Evolutionary conservation across 768 basidiomycete genomes (phyloP).

Genomic region (Boletellus ananiceps): DNA sequence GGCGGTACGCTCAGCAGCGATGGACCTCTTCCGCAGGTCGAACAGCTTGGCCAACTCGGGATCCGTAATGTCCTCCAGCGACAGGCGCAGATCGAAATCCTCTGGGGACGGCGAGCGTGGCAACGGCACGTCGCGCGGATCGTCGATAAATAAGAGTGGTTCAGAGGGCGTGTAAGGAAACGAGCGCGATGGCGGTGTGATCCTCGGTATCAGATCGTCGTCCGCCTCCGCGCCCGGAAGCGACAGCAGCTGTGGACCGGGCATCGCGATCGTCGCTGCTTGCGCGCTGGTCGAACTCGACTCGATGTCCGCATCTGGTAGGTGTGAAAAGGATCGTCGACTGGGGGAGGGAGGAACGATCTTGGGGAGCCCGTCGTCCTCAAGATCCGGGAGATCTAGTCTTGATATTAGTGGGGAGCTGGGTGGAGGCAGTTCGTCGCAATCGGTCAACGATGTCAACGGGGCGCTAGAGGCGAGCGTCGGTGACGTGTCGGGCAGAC

Average conservation of each 20-base stretch:
- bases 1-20: slow-evolving; percentile 32
- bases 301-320: slow-evolving; percentile 30
- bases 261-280: slow-evolving; percentile 5
- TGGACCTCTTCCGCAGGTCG: slow-evolving; percentile 37
- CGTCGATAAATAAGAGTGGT: slow-evolving; percentile 41
- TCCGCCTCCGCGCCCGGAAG: slow-evolving; percentile 43
- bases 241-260: slow-evolving; percentile 30
- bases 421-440: slow-evolving; percentile 19
- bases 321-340: slow-evolving; percentile 24
- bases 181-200: neutral
- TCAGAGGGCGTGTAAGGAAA: slow-evolving; percentile 17
- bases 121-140: slow-evolving; percentile 34
- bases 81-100: slow-evolving; percentile 35
- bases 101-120: slow-evolving; percentile 44
- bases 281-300: slow-evolving; percentile 13
- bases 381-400: slow-evolving; percentile 30
- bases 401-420: slow-evolving; percentile 31
- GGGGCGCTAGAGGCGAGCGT: slow-evolving; percentile 10
- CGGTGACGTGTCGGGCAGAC: slow-evolving; percentile 9
- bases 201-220: slow-evolving; percentile 37
- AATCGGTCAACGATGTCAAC: slow-evolving; percentile 22
- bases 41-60: slow-evolving; percentile 38
- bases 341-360: slow-evolving; percentile 27
- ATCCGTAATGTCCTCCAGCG: slow-evolving; percentile 30
- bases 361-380: slow-evolving; percentile 21